Conservation (phyloP, 208 protist genomes). For the Borovskyia barvae region DNA sequence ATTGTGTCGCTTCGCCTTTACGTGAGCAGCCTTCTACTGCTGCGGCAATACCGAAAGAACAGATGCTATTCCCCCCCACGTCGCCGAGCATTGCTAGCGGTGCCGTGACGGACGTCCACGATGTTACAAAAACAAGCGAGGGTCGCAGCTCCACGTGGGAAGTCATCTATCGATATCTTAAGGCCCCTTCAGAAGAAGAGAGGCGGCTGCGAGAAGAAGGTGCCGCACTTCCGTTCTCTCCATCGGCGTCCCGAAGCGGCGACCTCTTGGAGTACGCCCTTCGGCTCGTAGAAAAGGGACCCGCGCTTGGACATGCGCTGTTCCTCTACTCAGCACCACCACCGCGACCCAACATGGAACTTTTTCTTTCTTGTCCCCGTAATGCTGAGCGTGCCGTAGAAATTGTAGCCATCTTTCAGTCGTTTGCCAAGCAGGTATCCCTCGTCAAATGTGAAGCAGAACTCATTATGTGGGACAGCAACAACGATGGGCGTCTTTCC, state of each 20-base stretch:
- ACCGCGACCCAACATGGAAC: constrained; percentile 50
- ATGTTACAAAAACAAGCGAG: too few species aligned
- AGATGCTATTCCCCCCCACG: too few species aligned
- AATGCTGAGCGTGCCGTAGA: constrained; percentile 53
- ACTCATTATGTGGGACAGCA: constrained; percentile 81
- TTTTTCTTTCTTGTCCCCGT: constrained; percentile 74
- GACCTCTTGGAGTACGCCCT: constrained; percentile 13
- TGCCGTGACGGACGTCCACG: too few species aligned
- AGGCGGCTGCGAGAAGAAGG: too few species aligned
- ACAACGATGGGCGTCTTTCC: constrained; percentile 81
- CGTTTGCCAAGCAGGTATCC: constrained; percentile 83
- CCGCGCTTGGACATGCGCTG: constrained; percentile 46
- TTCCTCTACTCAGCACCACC: constrained; percentile 39
- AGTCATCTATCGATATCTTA: too few species aligned
- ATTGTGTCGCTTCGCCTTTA: too few species aligned
- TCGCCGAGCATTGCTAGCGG: too few species aligned
- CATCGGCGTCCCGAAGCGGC: constrained; percentile 6
- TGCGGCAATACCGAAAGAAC: too few species aligned
- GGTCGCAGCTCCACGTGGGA: too few species aligned
- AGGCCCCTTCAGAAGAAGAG: too few species aligned
- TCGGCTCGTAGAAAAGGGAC: constrained; percentile 26
- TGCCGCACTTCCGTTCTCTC: too few species aligned
- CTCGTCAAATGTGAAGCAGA: constrained; percentile 82
- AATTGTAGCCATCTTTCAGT: constrained; percentile 54
- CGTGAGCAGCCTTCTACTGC: too few species aligned